Evolutionary conservation across 768 basidiomycete species (phyloP).

Genomic region (Tricholomella constricta): DNA sequence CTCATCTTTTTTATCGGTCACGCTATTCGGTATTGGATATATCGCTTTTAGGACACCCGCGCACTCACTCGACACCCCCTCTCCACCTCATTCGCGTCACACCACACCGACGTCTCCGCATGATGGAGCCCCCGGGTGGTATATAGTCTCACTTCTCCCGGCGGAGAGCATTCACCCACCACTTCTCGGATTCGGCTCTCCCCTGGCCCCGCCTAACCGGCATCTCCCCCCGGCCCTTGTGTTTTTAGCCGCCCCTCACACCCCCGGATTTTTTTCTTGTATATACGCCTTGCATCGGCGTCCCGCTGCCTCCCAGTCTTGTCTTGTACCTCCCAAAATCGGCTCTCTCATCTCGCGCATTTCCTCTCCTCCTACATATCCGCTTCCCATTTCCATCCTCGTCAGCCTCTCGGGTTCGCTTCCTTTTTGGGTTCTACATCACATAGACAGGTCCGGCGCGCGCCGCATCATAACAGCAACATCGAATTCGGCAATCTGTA

Average conservation of each 20-base stretch:
- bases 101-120: background rate
- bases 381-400: background rate
- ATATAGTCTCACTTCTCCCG: background rate
- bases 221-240: background rate
- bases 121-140: background rate
- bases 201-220: background rate
- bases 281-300: constrained; percentile 3
- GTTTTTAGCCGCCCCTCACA: background rate
- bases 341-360: background rate
- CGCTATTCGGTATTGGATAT: constrained; percentile 17
- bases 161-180: background rate
- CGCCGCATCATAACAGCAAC: background rate
- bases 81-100: background rate
- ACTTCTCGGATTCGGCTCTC: background rate
- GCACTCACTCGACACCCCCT: constrained; percentile 3
- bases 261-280: background rate
- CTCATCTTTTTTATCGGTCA: constrained; percentile 1
- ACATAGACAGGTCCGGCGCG: background rate
- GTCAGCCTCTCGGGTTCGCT: background rate
- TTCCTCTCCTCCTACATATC: background rate
- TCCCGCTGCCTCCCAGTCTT: background rate
- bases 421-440: constrained; percentile 1
- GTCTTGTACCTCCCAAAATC: background rate
- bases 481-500: constrained; percentile 1
- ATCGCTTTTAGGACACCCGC: constrained; percentile 22